Conservation (phyloP, 345 rosid genomes). For the Arabidopsis arenosa region DNA sequence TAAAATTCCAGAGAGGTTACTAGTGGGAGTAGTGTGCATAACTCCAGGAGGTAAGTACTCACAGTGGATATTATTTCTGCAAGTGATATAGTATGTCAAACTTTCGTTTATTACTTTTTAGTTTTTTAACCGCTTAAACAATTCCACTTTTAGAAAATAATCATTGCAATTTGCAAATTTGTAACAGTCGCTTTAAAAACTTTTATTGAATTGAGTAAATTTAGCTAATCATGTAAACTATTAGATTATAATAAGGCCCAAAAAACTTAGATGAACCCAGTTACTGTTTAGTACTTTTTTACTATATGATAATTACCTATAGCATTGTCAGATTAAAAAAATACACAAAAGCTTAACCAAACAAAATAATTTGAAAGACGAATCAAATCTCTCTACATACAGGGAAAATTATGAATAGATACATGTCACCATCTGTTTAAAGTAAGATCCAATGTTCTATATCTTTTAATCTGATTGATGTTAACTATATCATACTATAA, state of each 20-base stretch:
- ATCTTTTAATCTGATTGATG: conserved; percentile 35
- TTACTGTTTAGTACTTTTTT: background rate
- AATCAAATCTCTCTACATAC: background rate
- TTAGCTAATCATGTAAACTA: background rate
- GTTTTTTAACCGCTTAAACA: background rate
- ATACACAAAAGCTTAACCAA: background rate
- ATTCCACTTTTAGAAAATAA: background rate
- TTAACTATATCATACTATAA: background rate
- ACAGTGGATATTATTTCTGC: too few relatives aligned
- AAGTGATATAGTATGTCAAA: too few relatives aligned
- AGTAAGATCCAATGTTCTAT: conserved; percentile 33
- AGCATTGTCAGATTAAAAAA: background rate
- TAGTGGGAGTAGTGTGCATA: too few relatives aligned
- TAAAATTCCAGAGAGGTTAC: too few relatives aligned
- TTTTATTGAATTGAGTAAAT: background rate
- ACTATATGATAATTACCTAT: background rate
- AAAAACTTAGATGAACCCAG: background rate
- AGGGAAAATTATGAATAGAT: conserved; percentile 12
- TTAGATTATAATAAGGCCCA: background rate
- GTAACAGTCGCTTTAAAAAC: background rate
- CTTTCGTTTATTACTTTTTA: too few relatives aligned
- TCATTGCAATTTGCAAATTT: background rate
- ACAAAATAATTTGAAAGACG: background rate
- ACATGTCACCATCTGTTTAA: conserved; percentile 29
- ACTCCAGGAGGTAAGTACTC: too few relatives aligned